Base-by-base conservation (phyloP, 306 rosid species). In the Corylus americana region DNA sequence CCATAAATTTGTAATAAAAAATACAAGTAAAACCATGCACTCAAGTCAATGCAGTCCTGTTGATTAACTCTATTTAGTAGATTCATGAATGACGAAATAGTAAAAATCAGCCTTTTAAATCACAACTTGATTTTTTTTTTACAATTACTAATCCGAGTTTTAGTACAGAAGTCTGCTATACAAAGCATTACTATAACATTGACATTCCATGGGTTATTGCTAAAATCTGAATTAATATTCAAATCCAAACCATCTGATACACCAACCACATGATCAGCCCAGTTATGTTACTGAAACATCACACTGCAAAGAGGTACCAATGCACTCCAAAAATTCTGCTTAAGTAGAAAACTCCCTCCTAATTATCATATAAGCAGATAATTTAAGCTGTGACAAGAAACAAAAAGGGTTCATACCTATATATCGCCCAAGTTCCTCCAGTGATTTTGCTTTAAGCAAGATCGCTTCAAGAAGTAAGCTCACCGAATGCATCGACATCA, bases 401-500 rank as follows among this genome's bases (percentile, higher is more conserved):
- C 57, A 70, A 69, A 45, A 45, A 62, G 71, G 51, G 64, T 0
- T 35, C 75, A 77, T 82, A 95, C 99, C 99, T 29, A 78, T 74
- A 74, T 77, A 81, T 83, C 86, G 82, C 72, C 95, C 90, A 16
- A 90, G 96, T 62, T 89, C 90, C 81, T 93, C 95, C 76, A 91
- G 75, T 79, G 97, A 93, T 77, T 88, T 89, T 77, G 98, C 92
- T 89, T 95, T 95, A 49, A 95, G 98, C 77, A 91, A 84, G 42
- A 91, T 88, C 70, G 99, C 99, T 90, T 93, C 99, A 61, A 90
- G 86, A 70, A 95, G 96, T 59, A 95, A 84, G 92, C 98, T 95
- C 61, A 90, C 94, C 42, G 98, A 93, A 86, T 95, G 98, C 93
- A 88, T 85, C n/a, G 98, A 93, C 99, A 95, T 91, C 74, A 80